A percentile compares a stretch with the other conserved stretches of the same genome.
Conservation (phyloP, 345 rosid genomes). For the Melastoma malabathricum region DNA sequence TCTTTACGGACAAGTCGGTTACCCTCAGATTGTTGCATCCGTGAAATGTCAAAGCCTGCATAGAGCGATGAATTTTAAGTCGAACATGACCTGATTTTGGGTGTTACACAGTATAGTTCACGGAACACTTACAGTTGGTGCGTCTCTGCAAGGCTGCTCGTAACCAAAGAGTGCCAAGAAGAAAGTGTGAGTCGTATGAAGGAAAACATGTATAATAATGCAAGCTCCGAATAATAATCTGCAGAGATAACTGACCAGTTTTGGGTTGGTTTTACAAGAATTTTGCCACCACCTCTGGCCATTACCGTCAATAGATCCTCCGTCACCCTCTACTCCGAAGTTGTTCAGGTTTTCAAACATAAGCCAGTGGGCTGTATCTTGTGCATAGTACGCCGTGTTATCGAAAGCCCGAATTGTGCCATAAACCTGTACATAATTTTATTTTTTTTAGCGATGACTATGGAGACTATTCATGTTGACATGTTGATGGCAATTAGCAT, state of each 20-base stretch:
- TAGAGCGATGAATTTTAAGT: not conserved
- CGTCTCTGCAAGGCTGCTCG: constrained; percentile 60
- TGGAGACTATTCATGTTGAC: too few relatives aligned
- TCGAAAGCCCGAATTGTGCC: constrained; percentile 55
- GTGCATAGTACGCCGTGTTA: constrained; percentile 28
- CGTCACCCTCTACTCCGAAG: constrained; percentile 66
- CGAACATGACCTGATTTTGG: too few relatives aligned
- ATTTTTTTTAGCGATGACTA: too few relatives aligned
- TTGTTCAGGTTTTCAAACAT: constrained; percentile 33
- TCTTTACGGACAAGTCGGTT: constrained; percentile 31
- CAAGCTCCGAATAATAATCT: not conserved
- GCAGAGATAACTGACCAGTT: constrained; percentile 24
- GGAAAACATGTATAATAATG: not conserved
- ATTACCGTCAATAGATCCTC: constrained; percentile 72
- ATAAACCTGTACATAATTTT: constrained; percentile 25
- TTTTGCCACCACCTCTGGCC: constrained; percentile 73
- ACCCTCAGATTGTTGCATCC: constrained; percentile 44
- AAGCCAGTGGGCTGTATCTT: constrained; percentile 41
- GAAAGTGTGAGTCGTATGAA: not conserved
- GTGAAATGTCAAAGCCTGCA: constrained; percentile 62
- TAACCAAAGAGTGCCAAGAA: not conserved
- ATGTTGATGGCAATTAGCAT: too few relatives aligned
- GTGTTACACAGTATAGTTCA: not conserved
- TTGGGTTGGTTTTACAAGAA: constrained; percentile 62
- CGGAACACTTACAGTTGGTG: constrained; percentile 38